These are phyloP conservation scores for Phaseolus lunatus DNA, from an alignment of 306 rosid species.

Conservation along the genomic window DNA sequence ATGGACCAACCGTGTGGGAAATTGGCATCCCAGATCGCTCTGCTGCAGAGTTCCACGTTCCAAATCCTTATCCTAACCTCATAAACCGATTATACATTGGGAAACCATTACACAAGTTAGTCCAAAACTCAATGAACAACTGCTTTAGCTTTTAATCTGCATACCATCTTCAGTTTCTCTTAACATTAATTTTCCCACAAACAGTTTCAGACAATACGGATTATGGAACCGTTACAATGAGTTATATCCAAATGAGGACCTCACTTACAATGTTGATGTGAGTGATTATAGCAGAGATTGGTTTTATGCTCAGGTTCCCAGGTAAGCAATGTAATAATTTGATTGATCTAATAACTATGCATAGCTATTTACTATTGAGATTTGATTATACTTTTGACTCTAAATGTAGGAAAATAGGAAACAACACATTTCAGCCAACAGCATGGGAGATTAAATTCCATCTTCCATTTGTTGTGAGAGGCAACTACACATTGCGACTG, in stretches of 20 bases:
- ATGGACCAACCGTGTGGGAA: constrained; percentile 76
- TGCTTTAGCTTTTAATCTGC: not conserved
- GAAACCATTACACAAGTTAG: constrained; percentile 48
- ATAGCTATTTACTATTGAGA: not conserved
- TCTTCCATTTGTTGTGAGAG: constrained; percentile 33
- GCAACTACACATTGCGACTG: constrained; percentile 61
- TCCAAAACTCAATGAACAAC: not conserved
- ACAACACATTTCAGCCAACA: constrained; percentile 53
- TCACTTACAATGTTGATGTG: constrained; percentile 42
- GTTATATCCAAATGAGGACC: constrained; percentile 51
- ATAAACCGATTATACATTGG: constrained; percentile 47
- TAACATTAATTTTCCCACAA: not conserved
- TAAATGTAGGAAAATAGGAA: constrained; percentile 47
- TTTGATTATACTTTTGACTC: not conserved
- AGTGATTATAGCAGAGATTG: constrained; percentile 48
- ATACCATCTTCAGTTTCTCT: not conserved
- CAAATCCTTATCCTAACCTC: constrained; percentile 62
- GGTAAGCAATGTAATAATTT: not conserved
- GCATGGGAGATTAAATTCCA: constrained; percentile 66
- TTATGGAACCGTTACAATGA: constrained; percentile 61
- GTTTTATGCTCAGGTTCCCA: constrained; percentile 61
- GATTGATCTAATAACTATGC: not conserved
- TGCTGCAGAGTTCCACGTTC: constrained; percentile 68
- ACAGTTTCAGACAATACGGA: constrained; percentile 64
- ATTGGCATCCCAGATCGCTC: constrained; percentile 75